Percentiles rank a stretch among this genome's conserved stretches.
These are phyloP conservation scores for Ophiostoma novo-ulmi DNA, from an alignment of 2,329 filamentous ascomycete genomes.

Conservation along the genomic window DNA sequence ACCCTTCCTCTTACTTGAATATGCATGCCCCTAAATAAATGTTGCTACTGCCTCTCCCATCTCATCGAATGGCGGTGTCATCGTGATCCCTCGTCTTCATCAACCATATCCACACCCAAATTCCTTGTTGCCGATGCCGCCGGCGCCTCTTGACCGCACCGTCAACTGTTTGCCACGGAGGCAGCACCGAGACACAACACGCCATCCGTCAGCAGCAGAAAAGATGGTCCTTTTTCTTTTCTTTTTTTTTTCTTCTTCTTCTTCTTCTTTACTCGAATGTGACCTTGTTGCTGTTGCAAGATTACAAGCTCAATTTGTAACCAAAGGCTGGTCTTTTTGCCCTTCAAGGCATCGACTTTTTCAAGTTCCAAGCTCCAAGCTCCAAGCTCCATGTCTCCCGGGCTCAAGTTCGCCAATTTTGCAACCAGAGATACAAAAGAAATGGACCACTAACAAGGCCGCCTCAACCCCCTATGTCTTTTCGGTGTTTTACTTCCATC, in stretches of 20 bases:
- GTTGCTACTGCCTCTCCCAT: background rate
- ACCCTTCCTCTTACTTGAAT: background rate
- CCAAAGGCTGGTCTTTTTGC: background rate
- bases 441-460: background rate
- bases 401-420: background rate
- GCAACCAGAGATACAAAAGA: background rate
- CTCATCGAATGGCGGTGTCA: conserved; percentile 5
- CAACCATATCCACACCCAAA: background rate
- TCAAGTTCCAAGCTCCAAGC: background rate
- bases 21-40: background rate
- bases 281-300: background rate
- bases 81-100: conserved; percentile 1
- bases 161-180: background rate
- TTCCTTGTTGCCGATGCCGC: background rate
- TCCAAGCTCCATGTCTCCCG: background rate
- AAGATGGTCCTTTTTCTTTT: background rate
- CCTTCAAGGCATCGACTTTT: background rate
- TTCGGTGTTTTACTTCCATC: background rate
- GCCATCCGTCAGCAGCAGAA: background rate
- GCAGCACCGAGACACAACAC: conserved; percentile 6
- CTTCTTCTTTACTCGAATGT: background rate
- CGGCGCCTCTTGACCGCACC: background rate
- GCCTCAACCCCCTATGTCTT: background rate
- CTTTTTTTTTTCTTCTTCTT: background rate
- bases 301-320: too few species aligned